A percentile compares a stretch with the other conserved stretches of the same genome.
phyloP scores from a whole-genome alignment of 2,329 filamentous ascomycete species.

The Grosmannia clavigera region DNA sequence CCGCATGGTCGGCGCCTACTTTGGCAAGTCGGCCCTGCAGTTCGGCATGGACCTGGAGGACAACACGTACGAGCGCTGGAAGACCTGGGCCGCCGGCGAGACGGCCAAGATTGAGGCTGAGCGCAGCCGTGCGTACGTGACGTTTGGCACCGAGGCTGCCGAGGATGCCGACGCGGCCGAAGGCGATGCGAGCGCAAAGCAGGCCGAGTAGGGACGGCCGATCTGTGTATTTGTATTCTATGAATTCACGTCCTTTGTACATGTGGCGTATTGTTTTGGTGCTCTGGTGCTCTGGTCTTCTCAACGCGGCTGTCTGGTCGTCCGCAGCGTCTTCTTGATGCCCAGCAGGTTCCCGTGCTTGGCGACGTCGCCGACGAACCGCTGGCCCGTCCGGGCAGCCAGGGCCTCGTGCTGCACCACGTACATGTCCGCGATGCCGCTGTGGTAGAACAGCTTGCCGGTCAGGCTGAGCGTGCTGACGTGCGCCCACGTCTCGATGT shows the following conservation, averaged over 20 bases:
- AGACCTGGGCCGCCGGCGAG: slow-evolving; percentile 54
- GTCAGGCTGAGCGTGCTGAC: slow-evolving; percentile 74
- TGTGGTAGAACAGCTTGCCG: slow-evolving; percentile 57
- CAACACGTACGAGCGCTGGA: slow-evolving; percentile 71
- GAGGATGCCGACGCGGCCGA: slow-evolving; percentile 8
- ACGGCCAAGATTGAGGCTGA: slow-evolving; percentile 27
- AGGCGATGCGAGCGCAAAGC: neutral
- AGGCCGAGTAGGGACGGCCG: neutral
- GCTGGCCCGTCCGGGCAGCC: slow-evolving; percentile 30
- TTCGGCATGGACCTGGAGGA: slow-evolving; percentile 77
- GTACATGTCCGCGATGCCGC: slow-evolving; percentile 59
- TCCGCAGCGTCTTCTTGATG: slow-evolving; percentile 14
- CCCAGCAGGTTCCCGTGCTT: slow-evolving; percentile 13
- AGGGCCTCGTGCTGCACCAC: slow-evolving; percentile 70
- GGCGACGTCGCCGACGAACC: slow-evolving; percentile 14
- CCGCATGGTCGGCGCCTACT: slow-evolving; percentile 72
- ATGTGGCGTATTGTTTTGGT: neutral
- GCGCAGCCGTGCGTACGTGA: slow-evolving; percentile 29
- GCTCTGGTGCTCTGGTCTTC: neutral
- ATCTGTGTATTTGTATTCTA: neutral
- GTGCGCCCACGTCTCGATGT: slow-evolving; percentile 86
- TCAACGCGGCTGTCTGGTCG: neutral
- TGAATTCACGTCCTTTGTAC: neutral
- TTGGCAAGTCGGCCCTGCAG: slow-evolving; percentile 64
- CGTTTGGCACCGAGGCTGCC: slow-evolving; percentile 25